These are phyloP conservation scores for Fusarium concolor DNA, from an alignment of 2,329 filamentous ascomycete genomes.

Conservation along the genomic window DNA sequence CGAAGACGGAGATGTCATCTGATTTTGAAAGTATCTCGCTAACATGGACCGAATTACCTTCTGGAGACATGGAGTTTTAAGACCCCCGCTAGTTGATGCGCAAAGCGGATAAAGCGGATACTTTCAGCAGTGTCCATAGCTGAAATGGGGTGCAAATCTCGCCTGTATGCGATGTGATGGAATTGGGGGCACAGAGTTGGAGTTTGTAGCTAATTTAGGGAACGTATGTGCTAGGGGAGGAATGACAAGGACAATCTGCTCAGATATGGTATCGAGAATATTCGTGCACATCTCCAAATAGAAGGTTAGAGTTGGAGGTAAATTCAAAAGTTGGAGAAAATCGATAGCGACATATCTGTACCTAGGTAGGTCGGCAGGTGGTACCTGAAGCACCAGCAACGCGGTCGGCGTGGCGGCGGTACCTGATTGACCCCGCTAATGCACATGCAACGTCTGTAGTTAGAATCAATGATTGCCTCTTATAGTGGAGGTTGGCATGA, in stretches of 20 bases:
- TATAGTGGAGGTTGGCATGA: too few species aligned
- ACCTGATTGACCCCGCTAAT: conserved; percentile 31
- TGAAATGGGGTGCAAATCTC: conserved; percentile 44
- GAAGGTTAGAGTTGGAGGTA: conserved; percentile 1
- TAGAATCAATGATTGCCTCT: conserved; percentile 9
- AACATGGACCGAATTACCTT: conserved; percentile 26
- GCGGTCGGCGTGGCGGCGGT: conserved; percentile 16
- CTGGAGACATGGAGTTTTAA: conserved; percentile 15
- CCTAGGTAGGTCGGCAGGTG: too few species aligned
- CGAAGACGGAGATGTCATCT: background rate
- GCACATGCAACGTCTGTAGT: conserved; percentile 23
- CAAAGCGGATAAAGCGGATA: conserved; percentile 41
- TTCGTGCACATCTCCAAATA: background rate
- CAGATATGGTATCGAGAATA: background rate
- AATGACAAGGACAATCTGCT: background rate
- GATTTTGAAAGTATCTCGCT: conserved; percentile 8
- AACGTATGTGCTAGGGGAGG: background rate
- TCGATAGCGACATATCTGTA: background rate
- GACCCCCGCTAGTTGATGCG: conserved; percentile 39
- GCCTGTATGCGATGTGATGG: conserved; percentile 40
- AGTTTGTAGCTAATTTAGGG: conserved; percentile 26
- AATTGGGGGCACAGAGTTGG: conserved; percentile 31
- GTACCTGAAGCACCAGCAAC: background rate
- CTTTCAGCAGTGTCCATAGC: conserved; percentile 31
- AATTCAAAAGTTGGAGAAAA: conserved; percentile 2